These are phyloP conservation scores for Skeletonema marinoi DNA, from an alignment of 108 stramenopile genomes.

Conservation along the genomic window DNA sequence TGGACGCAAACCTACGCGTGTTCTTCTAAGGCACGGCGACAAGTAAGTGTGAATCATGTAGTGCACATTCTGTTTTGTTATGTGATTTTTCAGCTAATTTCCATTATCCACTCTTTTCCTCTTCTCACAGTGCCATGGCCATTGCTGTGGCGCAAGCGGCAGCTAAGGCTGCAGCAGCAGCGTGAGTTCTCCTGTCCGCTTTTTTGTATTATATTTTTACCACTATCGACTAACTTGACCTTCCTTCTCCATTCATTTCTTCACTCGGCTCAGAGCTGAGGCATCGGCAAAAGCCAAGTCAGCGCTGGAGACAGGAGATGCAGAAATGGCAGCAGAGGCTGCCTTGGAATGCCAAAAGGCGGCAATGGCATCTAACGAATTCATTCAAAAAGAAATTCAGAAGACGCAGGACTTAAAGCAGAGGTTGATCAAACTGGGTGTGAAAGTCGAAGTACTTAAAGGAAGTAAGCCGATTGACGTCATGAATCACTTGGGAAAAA, in stretches of 20 bases:
- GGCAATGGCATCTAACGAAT: conserved; percentile 63
- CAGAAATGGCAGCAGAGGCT: conserved; percentile 76
- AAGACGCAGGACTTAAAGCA: conserved; percentile 64
- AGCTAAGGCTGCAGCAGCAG: conserved; percentile 20
- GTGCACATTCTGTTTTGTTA: not conserved
- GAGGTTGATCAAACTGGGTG: conserved; percentile 61
- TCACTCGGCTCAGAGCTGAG: conserved; percentile 22
- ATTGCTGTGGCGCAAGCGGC: conserved; percentile 70
- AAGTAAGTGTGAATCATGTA: conserved; percentile 18
- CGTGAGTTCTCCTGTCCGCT: not conserved
- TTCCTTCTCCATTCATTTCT: not conserved
- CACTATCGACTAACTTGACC: not conserved
- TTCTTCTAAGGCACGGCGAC: conserved; percentile 73
- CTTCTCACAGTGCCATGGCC: conserved; percentile 51
- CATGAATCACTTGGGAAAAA: conserved; percentile 82
- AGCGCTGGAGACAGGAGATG: conserved; percentile 85
- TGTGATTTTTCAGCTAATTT: not conserved
- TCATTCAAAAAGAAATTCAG: conserved; percentile 72
- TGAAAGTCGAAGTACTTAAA: conserved; percentile 69
- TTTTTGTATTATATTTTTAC: not conserved
- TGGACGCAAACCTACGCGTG: conserved; percentile 73
- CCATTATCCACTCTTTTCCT: not conserved
- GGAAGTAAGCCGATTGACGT: conserved; percentile 82
- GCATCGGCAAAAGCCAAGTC: conserved; percentile 53
- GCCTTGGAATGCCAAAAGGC: conserved; percentile 72